phyloP scores from a whole-genome alignment of 305 asterid species.

The Solanum aculeatissimum region DNA sequence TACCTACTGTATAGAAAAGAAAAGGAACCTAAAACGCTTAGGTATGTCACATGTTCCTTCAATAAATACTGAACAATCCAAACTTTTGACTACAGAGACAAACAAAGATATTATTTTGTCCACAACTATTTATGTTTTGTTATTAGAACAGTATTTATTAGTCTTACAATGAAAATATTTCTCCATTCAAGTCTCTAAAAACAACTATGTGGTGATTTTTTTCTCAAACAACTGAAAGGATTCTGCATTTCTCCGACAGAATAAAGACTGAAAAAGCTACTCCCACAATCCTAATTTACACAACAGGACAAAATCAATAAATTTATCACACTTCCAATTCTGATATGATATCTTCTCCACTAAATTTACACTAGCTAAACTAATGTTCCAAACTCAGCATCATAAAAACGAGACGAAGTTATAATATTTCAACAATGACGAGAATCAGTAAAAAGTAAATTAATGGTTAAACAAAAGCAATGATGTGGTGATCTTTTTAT shows the following conservation, averaged over 20 bases:
- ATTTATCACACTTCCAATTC: not conserved
- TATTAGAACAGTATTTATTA: not conserved
- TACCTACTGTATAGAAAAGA: not conserved
- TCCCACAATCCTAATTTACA: not conserved
- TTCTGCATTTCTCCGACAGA: not conserved
- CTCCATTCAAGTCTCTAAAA: not conserved
- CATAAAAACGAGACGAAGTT: not conserved
- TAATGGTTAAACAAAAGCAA: not conserved
- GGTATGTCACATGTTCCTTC: not conserved
- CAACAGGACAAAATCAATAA: not conserved
- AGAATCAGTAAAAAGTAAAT: not conserved
- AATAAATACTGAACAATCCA: not conserved
- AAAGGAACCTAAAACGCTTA: not conserved
- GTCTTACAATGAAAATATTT: not conserved
- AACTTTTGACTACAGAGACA: not conserved
- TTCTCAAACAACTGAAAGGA: not conserved
- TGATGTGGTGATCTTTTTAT: not conserved
- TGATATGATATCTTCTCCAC: not conserved
- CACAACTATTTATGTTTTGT: not conserved
- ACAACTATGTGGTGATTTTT: not conserved
- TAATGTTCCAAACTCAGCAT: not conserved
- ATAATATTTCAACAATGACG: not conserved
- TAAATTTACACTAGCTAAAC: not conserved
- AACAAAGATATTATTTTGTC: not conserved
- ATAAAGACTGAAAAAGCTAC: not conserved